These are phyloP conservation scores for Mucor saturninus DNA, from an alignment of 371 early-diverging fungal species.

Conservation along the genomic window DNA sequence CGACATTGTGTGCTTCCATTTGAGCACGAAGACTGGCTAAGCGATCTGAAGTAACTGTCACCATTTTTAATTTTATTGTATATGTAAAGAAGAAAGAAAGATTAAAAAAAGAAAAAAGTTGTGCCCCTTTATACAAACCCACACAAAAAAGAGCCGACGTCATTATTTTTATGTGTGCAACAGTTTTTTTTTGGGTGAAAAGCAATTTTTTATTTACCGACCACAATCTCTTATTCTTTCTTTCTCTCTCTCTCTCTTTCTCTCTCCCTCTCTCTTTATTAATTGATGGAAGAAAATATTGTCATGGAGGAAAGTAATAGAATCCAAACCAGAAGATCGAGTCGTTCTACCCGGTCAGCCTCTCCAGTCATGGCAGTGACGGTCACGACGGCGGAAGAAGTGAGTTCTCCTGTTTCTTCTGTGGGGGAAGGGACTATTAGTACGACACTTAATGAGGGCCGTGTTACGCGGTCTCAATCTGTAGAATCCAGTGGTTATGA, in stretches of 20 bases:
- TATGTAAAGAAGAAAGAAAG: conserved; percentile 5
- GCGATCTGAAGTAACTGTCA: conserved; percentile 61
- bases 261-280: background rate
- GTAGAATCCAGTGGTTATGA: conserved; percentile 34
- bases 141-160: too few relatives aligned
- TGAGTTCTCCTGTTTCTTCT: conserved; percentile 19
- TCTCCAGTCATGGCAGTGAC: conserved; percentile 25
- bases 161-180: background rate
- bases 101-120: conserved; percentile 16
- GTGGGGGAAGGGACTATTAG: background rate
- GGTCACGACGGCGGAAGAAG: conserved; percentile 15
- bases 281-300: background rate
- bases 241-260: conserved; percentile 1
- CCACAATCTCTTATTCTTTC: background rate
- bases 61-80: conserved; percentile 25
- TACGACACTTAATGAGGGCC: conserved; percentile 5
- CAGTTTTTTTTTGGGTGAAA: background rate
- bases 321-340: conserved; percentile 24
- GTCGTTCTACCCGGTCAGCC: conserved; percentile 26
- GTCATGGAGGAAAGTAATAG: background rate
- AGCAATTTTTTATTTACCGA: background rate
- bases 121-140: too few relatives aligned
- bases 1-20: conserved; percentile 71
- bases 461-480: conserved; percentile 36
- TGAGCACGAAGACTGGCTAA: conserved; percentile 71